Evolutionary conservation across 352 stramenopile species (phyloP), one percentile per base, ranked within the genome.

Genomic region (Phytophthora pinifolia): DNA sequence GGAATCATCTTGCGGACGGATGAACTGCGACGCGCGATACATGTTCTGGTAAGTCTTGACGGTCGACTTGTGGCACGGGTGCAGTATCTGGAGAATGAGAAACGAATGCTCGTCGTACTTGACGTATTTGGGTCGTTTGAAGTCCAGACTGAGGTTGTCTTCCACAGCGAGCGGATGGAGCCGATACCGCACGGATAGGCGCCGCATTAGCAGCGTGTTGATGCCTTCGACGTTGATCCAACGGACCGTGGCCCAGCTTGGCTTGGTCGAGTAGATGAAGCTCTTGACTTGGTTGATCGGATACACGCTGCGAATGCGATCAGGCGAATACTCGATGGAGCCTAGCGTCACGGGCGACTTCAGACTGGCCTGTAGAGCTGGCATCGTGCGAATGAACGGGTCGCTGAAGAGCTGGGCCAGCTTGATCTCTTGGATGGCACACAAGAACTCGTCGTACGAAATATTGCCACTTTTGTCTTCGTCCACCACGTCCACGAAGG

Each of bases 341-440:
- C 85, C 76, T 6, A 92, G 31, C 8, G 54, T 55, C 6, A 69
- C 36, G 18, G 61, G 42, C 25, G 52, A 47, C 20, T 51, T 46
- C 6, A 53, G 6, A 14, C 48, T 62, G 3, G 44, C 29, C 6
- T 25, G 35, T 7, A 65, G 39, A 20, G 47, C 17, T 9, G 65
- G 65, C 56, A 65, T 62, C 0, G 88, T 74, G 1, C 41, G 62
- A 3, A 89, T 20, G 50, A 88, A 86, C 9, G 67, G 54, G 6
- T 78, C 66, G 22, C 73, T 83, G 51, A 96, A 92, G 27, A 96
- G 74, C 45, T 94, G 82, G 17, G 83, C 83, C 22, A 94, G 63
- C 64, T 94, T 96, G 46, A 96, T 89, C 55, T 90, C 84, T 44
- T 96, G 86, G 35, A 96, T 83, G 10, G 84, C 82, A 9, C 72